Percentiles rank a stretch among this genome's conserved stretches.
Conservation (phyloP, 306 rosid genomes). For the Arachis hypogaea region DNA sequence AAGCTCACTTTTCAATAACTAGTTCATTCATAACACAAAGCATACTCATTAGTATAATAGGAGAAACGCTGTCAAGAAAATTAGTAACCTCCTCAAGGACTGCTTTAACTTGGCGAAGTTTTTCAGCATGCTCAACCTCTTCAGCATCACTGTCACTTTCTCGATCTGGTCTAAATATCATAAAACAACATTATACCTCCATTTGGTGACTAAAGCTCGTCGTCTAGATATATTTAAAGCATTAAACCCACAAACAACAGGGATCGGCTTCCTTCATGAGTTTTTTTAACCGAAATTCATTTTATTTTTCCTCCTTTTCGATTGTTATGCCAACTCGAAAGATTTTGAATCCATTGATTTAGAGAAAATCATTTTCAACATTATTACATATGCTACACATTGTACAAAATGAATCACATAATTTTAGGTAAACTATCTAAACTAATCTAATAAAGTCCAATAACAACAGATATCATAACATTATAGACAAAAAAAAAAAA, state of each 20-base stretch:
- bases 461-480: neutral
- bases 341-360: neutral
- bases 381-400: neutral
- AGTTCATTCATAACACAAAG: slow-evolving; percentile 21
- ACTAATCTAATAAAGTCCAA: neutral
- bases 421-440: neutral
- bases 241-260: neutral
- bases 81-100: slow-evolving; percentile 93
- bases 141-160: slow-evolving; percentile 96
- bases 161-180: slow-evolving; percentile 69
- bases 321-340: too few relatives aligned
- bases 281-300: too few relatives aligned
- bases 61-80: slow-evolving; percentile 35
- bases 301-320: neutral
- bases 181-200: slow-evolving; percentile 21
- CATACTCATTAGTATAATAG: slow-evolving; percentile 30
- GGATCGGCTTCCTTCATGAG: neutral
- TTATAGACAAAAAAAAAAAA: neutral
- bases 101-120: slow-evolving; percentile 98
- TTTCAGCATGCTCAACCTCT: slow-evolving; percentile 97
- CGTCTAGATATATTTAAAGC: too few relatives aligned
- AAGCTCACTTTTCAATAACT: slow-evolving; percentile 25
- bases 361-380: neutral
- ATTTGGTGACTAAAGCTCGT: too few relatives aligned
- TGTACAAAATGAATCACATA: neutral